These are phyloP conservation scores for Tremella mesenterica DNA, from an alignment of 768 basidiomycete genomes.

Conservation along the genomic window DNA sequence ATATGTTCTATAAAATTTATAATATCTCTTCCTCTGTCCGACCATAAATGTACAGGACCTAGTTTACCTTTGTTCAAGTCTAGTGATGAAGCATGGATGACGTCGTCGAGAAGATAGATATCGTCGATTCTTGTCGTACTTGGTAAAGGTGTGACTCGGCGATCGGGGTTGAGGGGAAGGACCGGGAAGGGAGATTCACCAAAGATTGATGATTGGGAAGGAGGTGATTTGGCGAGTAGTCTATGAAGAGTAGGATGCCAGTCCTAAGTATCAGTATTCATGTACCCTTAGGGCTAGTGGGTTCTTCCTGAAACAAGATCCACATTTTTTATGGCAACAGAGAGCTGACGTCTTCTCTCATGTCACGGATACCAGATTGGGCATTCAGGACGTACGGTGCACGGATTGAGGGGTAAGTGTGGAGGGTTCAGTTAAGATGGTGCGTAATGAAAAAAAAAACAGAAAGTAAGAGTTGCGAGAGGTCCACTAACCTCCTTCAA, in stretches of 20 bases:
- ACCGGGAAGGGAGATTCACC: conserved; percentile 2
- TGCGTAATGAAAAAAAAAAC: too few relatives aligned
- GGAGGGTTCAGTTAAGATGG: too few relatives aligned
- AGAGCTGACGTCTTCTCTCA: neutral
- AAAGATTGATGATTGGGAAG: conserved; percentile 2
- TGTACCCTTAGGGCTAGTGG: neutral
- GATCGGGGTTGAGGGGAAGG: neutral
- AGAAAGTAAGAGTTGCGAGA: too few relatives aligned
- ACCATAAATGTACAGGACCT: conserved; percentile 42
- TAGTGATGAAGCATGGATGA: conserved; percentile 77
- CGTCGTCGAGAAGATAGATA: conserved; percentile 74
- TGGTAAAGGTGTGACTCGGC: neutral
- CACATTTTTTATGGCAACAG: neutral
- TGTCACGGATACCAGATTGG: neutral
- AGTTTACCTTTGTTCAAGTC: conserved; percentile 57
- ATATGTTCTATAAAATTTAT: conserved; percentile 45
- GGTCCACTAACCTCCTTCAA: conserved; percentile 63
- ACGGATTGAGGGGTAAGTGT: too few relatives aligned
- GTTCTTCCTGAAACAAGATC: neutral
- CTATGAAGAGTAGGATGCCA: conserved; percentile 63
- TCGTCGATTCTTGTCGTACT: conserved; percentile 51
- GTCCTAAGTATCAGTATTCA: conserved; percentile 48
- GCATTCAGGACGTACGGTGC: neutral
- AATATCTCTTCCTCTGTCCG: conserved; percentile 52
- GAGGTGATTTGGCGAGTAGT: conserved; percentile 49